A percentile compares a stretch with the other conserved stretches of the same genome.
Evolutionary conservation across 2,329 filamentous ascomycete genomes (phyloP).

Genomic region (Periconia digitata): DNA sequence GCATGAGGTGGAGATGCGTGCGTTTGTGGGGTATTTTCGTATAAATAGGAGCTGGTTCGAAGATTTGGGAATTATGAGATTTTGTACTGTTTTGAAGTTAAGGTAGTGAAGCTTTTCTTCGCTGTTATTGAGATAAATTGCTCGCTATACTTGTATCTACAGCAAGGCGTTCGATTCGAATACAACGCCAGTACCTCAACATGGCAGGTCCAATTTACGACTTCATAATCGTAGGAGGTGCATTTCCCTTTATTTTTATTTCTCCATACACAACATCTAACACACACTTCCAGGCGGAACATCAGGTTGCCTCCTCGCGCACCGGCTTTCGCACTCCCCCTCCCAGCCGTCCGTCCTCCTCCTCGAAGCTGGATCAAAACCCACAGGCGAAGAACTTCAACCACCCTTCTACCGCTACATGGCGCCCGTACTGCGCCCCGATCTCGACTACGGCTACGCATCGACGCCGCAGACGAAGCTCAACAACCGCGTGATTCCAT

Average conservation of each 20-base stretch:
- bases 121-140: too few relatives aligned
- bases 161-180: too few relatives aligned
- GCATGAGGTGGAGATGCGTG: too few relatives aligned
- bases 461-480: constrained; percentile 47
- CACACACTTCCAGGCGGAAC: constrained; percentile 53
- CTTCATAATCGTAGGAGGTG: constrained; percentile 48
- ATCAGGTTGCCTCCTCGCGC: constrained; percentile 59
- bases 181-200: not conserved
- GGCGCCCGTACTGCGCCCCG: constrained; percentile 45
- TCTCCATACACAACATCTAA: not conserved
- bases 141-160: not conserved
- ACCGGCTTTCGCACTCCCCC: constrained; percentile 51
- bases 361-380: constrained; percentile 62
- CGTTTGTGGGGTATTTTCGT: too few relatives aligned
- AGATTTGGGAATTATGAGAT: too few relatives aligned
- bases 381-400: constrained; percentile 42
- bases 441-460: constrained; percentile 55
- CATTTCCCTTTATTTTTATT: constrained; percentile 1
- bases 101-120: too few relatives aligned
- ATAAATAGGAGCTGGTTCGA: too few relatives aligned
- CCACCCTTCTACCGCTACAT: constrained; percentile 59
- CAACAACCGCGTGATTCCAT: constrained; percentile 43
- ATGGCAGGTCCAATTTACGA: constrained; percentile 22
- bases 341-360: constrained; percentile 58
- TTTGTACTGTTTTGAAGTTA: too few relatives aligned